phyloP scores from a whole-genome alignment of 164 flowering plant genomes.

The Aristolochia contorta region DNA sequence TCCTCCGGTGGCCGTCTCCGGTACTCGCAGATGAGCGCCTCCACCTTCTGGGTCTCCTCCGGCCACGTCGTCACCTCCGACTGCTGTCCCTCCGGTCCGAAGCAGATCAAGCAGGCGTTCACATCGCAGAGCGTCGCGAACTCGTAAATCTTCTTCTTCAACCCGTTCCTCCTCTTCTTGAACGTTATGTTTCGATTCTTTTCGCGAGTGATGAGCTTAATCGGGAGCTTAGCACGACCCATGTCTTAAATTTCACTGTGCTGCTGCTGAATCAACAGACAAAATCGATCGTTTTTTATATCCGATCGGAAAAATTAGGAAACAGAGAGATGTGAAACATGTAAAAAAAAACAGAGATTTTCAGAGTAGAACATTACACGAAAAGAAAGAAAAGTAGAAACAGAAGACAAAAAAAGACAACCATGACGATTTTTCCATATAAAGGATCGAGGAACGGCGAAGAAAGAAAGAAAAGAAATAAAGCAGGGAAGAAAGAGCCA shows the following conservation, averaged over 20 bases:
- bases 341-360: too few species aligned
- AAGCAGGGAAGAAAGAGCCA: too few species aligned
- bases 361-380: too few species aligned
- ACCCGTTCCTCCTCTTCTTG: constrained; percentile 24
- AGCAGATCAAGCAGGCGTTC: constrained; percentile 31
- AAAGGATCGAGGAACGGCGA: too few species aligned
- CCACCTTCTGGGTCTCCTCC: constrained; percentile 5
- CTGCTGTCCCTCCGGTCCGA: constrained; percentile 14
- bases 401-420: too few species aligned
- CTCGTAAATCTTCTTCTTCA: constrained; percentile 21
- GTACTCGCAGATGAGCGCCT: constrained; percentile 16
- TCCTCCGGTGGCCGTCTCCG: neutral
- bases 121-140: constrained; percentile 32
- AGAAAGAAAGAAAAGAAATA: too few species aligned
- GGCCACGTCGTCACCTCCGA: constrained; percentile 25
- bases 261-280: too few species aligned
- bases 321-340: too few species aligned
- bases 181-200: constrained; percentile 18
- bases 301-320: too few species aligned
- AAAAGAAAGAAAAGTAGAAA: too few species aligned
- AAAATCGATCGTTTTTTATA: too few species aligned
- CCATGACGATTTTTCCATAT: too few species aligned
- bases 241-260: constrained; percentile 2
- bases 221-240: constrained; percentile 18
- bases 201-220: constrained; percentile 12